phyloP scores from a whole-genome alignment of 2,329 filamentous ascomycete genomes.

The Byssochlamys sp. region DNA sequence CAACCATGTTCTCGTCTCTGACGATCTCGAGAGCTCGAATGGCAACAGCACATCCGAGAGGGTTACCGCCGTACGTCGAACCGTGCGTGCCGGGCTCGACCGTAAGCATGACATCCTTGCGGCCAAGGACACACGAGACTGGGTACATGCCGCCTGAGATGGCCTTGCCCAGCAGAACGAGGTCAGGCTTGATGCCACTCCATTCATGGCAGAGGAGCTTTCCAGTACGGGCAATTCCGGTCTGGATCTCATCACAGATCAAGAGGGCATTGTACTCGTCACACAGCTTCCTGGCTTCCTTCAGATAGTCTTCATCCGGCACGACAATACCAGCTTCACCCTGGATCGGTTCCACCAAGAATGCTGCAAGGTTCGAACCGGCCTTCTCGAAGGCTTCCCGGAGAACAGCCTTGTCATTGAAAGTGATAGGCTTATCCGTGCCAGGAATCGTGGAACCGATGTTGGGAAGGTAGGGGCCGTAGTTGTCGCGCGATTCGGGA shows the following conservation, averaged over 20 bases:
- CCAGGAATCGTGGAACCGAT: constrained; percentile 68
- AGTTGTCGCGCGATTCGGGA: constrained; percentile 90
- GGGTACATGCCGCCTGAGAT: constrained; percentile 98
- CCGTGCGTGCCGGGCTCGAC: constrained; percentile 94
- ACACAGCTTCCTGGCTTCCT: constrained; percentile 71
- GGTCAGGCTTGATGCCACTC: constrained; percentile 87
- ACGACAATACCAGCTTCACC: constrained; percentile 95
- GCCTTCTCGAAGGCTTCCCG: constrained; percentile 69
- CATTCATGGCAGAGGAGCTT: constrained; percentile 90
- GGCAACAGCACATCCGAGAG: constrained; percentile 85
- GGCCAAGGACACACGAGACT: constrained; percentile 83
- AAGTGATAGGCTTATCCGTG: constrained; percentile 69
- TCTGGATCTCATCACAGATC: constrained; percentile 98
- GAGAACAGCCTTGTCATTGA: constrained; percentile 74
- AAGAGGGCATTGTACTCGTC: constrained; percentile 90
- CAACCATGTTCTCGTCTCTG: constrained; percentile 79
- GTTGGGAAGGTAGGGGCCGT: constrained; percentile 86
- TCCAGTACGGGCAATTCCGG: constrained; percentile 88
- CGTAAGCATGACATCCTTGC: constrained; percentile 87
- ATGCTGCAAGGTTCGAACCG: constrained; percentile 77
- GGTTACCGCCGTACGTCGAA: constrained; percentile 96
- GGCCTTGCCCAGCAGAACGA: constrained; percentile 90
- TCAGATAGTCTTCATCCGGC: constrained; percentile 78
- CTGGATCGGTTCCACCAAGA: constrained; percentile 93
- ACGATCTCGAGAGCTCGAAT: constrained; percentile 91